Conservation (phyloP, 2,329 filamentous ascomycete species). For the Acrodontium crateriforme region DNA sequence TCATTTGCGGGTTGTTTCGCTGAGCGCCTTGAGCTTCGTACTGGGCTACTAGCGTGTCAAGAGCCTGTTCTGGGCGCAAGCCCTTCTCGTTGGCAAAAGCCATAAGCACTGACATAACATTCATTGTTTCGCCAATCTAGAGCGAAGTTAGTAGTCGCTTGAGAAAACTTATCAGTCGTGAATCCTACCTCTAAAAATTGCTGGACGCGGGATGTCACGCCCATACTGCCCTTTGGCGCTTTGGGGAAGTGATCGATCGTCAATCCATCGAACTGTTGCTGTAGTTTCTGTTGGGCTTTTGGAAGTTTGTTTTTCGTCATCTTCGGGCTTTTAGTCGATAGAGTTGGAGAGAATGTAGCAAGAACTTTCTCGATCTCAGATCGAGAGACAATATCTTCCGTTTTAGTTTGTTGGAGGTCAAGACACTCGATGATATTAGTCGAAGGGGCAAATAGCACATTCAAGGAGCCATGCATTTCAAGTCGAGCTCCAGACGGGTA, state of each 20-base stretch:
- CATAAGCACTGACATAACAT: constrained; percentile 49
- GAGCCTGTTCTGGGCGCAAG: constrained; percentile 40
- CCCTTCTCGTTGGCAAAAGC: constrained; percentile 41
- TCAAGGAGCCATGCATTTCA: constrained; percentile 48
- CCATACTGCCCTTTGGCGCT: constrained; percentile 36
- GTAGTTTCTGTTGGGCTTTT: constrained; percentile 23
- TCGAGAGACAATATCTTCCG: constrained; percentile 75
- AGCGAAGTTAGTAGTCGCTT: constrained; percentile 6
- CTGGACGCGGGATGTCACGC: constrained; percentile 43
- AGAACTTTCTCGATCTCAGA: constrained; percentile 38
- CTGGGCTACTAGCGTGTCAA: constrained; percentile 37
- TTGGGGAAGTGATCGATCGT: constrained; percentile 32
- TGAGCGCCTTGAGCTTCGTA: constrained; percentile 23
- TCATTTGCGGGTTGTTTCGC: constrained; percentile 30
- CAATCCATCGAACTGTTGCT: constrained; percentile 31
- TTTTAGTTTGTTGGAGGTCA: constrained; percentile 61
- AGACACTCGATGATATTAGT: constrained; percentile 67
- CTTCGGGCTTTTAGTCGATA: constrained; percentile 26
- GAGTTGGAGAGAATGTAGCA: constrained; percentile 35
- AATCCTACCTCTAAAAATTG: constrained; percentile 46
- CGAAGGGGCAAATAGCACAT: constrained; percentile 63
- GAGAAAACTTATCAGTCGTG: constrained; percentile 1
- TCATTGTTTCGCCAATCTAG: constrained; percentile 52
- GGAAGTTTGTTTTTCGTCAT: constrained; percentile 39
- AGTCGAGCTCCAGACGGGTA: constrained; percentile 61